phyloP scores from a whole-genome alignment of 2,329 filamentous ascomycete species.

The Arthrobotrys entomopaga region DNA sequence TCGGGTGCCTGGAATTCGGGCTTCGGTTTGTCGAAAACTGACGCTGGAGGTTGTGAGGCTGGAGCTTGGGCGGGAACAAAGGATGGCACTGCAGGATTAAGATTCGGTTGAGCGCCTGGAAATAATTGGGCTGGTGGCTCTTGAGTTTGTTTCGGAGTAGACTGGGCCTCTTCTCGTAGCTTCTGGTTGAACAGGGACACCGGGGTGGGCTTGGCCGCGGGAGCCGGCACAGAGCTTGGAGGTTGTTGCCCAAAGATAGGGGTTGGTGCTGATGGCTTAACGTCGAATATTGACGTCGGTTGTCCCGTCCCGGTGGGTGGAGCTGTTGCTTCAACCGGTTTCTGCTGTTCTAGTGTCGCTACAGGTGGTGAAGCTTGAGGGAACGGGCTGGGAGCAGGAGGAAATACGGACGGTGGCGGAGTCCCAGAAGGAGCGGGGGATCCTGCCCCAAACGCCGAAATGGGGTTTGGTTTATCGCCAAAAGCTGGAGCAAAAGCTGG shows the following conservation, averaged over 20 bases:
- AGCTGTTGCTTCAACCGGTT: background rate
- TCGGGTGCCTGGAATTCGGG: constrained; percentile 5
- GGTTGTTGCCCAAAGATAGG: constrained; percentile 30
- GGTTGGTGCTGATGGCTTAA: constrained; percentile 9
- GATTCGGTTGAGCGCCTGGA: background rate
- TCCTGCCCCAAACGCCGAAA: background rate
- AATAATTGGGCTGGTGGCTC: constrained; percentile 4
- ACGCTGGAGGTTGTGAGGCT: constrained; percentile 20
- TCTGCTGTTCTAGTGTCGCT: constrained; percentile 14
- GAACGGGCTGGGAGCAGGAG: constrained; percentile 2
- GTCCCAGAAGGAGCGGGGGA: constrained; percentile 19
- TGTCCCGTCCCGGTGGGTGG: background rate
- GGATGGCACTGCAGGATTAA: constrained; percentile 30
- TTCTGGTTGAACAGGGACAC: constrained; percentile 37
- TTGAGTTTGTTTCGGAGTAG: background rate
- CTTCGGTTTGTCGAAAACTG: constrained; percentile 29
- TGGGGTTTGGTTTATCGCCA: constrained; percentile 19
- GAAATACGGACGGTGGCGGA: constrained; percentile 24
- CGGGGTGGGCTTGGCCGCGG: constrained; percentile 22
- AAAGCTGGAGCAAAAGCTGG: constrained; percentile 18
- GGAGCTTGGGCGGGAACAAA: constrained; percentile 25
- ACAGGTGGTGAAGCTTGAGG: constrained; percentile 7
- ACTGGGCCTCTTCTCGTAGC: constrained; percentile 1
- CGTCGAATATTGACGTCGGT: constrained; percentile 26
- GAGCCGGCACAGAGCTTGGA: background rate